Evolutionary conservation across 441 rosid species (phyloP), one percentile per base, ranked within the genome.

Genomic region (Francoa sonchifolia): DNA sequence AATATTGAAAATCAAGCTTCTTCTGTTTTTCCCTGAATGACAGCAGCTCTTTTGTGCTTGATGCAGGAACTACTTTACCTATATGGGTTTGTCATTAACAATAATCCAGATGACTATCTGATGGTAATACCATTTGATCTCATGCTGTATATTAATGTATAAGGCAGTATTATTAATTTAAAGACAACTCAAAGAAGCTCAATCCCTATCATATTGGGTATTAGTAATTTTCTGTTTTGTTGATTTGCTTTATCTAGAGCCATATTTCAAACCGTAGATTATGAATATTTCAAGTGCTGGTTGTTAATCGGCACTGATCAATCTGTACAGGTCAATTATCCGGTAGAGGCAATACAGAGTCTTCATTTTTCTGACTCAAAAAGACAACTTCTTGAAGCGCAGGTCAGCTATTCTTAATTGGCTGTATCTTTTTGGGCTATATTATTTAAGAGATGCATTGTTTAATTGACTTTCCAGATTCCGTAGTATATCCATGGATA

Each of bases 71-170:
- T 88, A 39, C 65, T 88, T 26, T 88, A 88, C 72, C 69, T 88
- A 18, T 83, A 83, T 47, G 97, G 95, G 39, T 83, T 88, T 57
- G 90, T 79, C 39, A 69, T 84, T 52, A 79, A 74, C 39, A 65
- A 68, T 41, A 87, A 82, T 62, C 79, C 94, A 57, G 92, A 79
- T 64, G 96, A 87, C 50, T 82, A 73, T 69, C 77, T 87, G 50
- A 87, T 87, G 96, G 96, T 87, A 69, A 52, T 51, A 42, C 18
- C 38, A 7, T 42, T 10, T 29, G n/a, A n/a, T n/a, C n/a, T n/a
- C n/a, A n/a, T n/a, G n/a, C n/a, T n/a, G n/a, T n/a, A n/a, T n/a
- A n/a, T n/a, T n/a, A n/a, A n/a, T n/a, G n/a, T n/a, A n/a, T n/a
- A n/a, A n/a, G n/a, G n/a, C n/a, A n/a, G n/a, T n/a, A n/a, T n/a